phyloP scores from a whole-genome alignment of 2,329 filamentous ascomycete species.

The Ceratocystiopsis minuta region DNA sequence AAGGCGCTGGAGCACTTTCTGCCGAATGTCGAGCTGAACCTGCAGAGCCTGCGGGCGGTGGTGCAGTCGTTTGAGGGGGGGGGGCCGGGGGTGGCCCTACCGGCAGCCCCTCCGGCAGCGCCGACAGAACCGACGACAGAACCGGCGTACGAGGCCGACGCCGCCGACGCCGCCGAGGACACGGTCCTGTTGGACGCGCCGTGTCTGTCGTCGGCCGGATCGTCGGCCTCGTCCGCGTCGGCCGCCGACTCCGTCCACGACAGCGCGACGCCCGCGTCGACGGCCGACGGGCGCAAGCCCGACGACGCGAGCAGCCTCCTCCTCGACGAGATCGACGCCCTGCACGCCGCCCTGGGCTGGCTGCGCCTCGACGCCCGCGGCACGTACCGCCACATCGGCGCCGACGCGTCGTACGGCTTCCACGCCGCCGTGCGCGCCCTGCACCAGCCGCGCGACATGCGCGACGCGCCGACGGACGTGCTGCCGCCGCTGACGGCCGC shows the following conservation, averaged over 20 bases:
- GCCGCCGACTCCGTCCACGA: slow-evolving; percentile 4
- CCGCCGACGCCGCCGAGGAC: neutral
- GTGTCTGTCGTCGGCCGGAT: neutral
- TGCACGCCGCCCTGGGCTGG: slow-evolving; percentile 11
- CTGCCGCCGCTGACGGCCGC: slow-evolving; percentile 8
- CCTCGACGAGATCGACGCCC: slow-evolving; percentile 10
- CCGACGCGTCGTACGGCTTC: slow-evolving; percentile 12
- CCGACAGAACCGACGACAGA: neutral
- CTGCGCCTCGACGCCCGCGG: slow-evolving; percentile 11
- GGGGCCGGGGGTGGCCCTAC: neutral
- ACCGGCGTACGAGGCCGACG: neutral
- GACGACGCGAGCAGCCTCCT: slow-evolving; percentile 6
- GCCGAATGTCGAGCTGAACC: slow-evolving; percentile 11
- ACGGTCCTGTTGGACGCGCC: neutral
- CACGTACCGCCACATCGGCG: slow-evolving; percentile 11
- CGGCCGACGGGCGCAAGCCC: neutral
- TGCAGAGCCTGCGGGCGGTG: slow-evolving; percentile 10
- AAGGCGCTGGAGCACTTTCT: slow-evolving; percentile 13
- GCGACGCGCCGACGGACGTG: slow-evolving; percentile 4
- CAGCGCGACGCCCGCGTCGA: slow-evolving; percentile 1
- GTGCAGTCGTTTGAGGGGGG: slow-evolving; percentile 6
- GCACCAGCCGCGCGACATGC: slow-evolving; percentile 5
- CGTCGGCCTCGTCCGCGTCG: neutral
- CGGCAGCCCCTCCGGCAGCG: neutral
- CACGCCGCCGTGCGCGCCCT: slow-evolving; percentile 12